Conservation (phyloP, 257 asterid species). For the Nicotiana attenuata region DNA sequence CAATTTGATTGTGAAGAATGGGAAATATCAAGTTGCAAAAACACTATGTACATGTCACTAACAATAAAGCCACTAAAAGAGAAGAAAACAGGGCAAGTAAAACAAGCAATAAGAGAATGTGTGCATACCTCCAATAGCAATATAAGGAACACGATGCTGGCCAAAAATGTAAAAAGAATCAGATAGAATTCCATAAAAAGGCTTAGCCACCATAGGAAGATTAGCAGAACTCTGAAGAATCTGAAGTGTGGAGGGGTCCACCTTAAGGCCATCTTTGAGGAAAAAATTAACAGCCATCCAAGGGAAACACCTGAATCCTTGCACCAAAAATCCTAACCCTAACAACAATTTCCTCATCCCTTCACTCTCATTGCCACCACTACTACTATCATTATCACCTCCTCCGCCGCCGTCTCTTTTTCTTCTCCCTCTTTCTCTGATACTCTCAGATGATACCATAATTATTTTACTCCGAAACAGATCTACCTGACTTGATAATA, state of each 20-base stretch:
- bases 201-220: slow-evolving; percentile 95
- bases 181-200: slow-evolving; percentile 74
- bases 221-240: slow-evolving; percentile 88
- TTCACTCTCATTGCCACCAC: neutral
- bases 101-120: neutral
- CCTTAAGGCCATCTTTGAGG: slow-evolving; percentile 74
- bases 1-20: neutral
- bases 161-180: slow-evolving; percentile 82
- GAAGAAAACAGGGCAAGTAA: neutral
- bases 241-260: slow-evolving; percentile 84
- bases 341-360: slow-evolving; percentile 54
- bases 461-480: neutral
- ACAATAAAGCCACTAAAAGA: neutral
- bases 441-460: slow-evolving; percentile 14
- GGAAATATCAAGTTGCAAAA: neutral
- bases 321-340: slow-evolving; percentile 83
- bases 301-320: slow-evolving; percentile 92
- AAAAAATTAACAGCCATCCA: slow-evolving; percentile 93
- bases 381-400: neutral
- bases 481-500: neutral
- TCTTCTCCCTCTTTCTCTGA: slow-evolving; percentile 18
- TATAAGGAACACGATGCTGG: slow-evolving; percentile 90
- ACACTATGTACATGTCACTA: neutral
- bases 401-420: neutral
- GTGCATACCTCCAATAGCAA: slow-evolving; percentile 73